Percentiles rank a stretch among this genome's conserved stretches.
These are phyloP conservation scores for Sarocladium brachiariae DNA, from an alignment of 2,329 filamentous ascomycete species.

Conservation along the genomic window DNA sequence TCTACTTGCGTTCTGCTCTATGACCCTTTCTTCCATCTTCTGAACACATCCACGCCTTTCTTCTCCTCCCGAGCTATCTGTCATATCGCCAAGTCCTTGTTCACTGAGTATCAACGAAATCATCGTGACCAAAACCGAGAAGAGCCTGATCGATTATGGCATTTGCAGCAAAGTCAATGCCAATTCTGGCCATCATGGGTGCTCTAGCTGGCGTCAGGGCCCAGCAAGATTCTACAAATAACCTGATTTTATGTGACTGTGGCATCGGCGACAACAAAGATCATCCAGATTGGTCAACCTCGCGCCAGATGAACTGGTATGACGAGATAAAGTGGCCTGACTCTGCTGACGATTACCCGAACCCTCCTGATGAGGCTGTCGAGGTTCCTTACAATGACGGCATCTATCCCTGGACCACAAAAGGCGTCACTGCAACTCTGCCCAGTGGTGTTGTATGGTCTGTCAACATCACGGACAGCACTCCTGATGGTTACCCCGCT, in stretches of 20 bases:
- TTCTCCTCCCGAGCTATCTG: too few relatives aligned
- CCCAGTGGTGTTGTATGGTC: conserved; percentile 34
- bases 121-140: neutral
- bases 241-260: conserved; percentile 35
- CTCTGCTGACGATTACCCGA: conserved; percentile 26
- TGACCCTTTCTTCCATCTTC: too few relatives aligned
- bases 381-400: conserved; percentile 32
- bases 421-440: conserved; percentile 30
- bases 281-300: conserved; percentile 34
- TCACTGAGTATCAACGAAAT: neutral
- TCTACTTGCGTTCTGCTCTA: too few relatives aligned
- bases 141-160: neutral
- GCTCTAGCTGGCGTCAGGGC: conserved; percentile 10
- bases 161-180: neutral
- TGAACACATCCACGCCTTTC: too few relatives aligned
- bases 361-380: conserved; percentile 30
- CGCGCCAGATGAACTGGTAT: conserved; percentile 38
- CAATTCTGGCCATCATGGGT: neutral
- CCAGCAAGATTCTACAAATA: conserved; percentile 23
- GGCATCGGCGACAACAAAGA: conserved; percentile 35
- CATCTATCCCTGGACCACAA: conserved; percentile 31
- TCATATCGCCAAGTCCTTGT: too few relatives aligned
- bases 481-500: conserved; percentile 32
- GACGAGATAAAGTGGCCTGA: conserved; percentile 30
- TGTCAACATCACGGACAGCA: conserved; percentile 33